phyloP scores from a whole-genome alignment of 306 rosid genomes.

The Sophora flavescens region DNA sequence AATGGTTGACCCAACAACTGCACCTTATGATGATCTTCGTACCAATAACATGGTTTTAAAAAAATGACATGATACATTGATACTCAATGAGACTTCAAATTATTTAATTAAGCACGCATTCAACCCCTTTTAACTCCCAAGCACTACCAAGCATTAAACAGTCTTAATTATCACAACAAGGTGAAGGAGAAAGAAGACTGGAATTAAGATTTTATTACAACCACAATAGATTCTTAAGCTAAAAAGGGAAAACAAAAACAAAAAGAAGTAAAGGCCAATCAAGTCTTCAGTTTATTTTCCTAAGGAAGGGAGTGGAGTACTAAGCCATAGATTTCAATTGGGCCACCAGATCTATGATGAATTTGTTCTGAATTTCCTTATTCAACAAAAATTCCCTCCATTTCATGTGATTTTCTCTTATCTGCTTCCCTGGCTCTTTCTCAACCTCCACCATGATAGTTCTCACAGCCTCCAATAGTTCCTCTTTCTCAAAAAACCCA shows the following conservation, averaged over 20 bases:
- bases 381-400: conserved; percentile 54
- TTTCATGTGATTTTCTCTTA: conserved; percentile 49
- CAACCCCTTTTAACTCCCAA: not conserved
- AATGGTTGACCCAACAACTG: no score
- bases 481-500: conserved; percentile 55
- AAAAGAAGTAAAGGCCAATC: not conserved
- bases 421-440: conserved; percentile 44
- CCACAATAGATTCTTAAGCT: no score
- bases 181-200: no score
- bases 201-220: no score
- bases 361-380: conserved; percentile 48
- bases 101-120: not conserved
- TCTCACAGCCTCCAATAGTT: conserved; percentile 51
- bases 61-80: no score
- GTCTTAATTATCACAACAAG: no score
- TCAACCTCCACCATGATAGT: conserved; percentile 45
- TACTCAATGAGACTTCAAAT: not conserved
- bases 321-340: conserved; percentile 44
- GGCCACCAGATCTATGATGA: conserved; percentile 42
- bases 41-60: no score
- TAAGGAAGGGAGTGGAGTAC: no score
- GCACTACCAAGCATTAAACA: not conserved
- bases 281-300: not conserved
- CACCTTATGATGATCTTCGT: no score
- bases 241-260: not conserved